phyloP scores from a whole-genome alignment of 495 filamentous ascomycete genomes.

The Cercophora samala region DNA sequence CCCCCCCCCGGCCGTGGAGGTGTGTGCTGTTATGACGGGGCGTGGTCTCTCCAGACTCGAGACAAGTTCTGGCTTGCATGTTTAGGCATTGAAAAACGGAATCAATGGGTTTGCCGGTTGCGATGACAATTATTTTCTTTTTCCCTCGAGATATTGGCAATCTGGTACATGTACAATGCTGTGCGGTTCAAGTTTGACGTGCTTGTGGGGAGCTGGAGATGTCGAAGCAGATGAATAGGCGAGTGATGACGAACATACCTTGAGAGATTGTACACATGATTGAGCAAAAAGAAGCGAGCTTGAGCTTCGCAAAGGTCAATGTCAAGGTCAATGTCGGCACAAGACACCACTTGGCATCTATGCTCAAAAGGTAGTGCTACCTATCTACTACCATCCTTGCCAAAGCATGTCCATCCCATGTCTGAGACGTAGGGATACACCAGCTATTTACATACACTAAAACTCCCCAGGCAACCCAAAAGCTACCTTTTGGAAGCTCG shows the following conservation, averaged over 20 bases:
- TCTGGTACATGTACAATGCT: neutral
- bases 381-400: no score
- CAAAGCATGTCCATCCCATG: no score
- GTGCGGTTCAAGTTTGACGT: neutral
- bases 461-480: no score
- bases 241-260: neutral
- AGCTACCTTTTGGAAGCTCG: neutral
- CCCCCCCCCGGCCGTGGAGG: conserved; percentile 17
- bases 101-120: conserved; percentile 49
- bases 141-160: neutral
- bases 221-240: neutral
- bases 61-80: conserved; percentile 39
- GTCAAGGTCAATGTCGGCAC: neutral
- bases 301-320: no score
- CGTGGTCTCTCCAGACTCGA: conserved; percentile 26
- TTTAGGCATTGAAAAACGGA: conserved; percentile 54
- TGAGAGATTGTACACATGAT: neutral
- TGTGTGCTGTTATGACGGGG: conserved; percentile 23
- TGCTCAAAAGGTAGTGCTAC: no score
- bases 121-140: conserved; percentile 16
- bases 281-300: neutral
- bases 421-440: neutral
- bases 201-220: neutral
- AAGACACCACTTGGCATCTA: neutral
- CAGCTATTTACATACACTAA: neutral